phyloP scores from a whole-genome alignment of 2,329 filamentous ascomycete genomes.

The Calonectria naviculata region DNA sequence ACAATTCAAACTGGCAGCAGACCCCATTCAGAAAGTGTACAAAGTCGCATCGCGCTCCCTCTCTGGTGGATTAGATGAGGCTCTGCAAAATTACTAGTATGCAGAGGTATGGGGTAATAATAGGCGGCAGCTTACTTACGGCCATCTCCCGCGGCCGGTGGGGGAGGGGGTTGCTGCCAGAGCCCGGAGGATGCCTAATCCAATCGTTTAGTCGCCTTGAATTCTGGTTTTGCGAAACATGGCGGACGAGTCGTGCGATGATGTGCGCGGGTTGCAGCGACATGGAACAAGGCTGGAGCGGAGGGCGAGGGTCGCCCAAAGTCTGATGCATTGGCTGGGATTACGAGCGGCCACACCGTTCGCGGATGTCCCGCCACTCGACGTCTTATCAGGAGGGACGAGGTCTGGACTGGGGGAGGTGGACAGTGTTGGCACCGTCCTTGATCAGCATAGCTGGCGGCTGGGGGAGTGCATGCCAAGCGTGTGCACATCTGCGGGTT shows the following conservation, averaged over 20 bases:
- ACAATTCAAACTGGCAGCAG: too few relatives aligned
- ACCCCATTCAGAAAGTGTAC: background rate
- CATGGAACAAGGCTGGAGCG: conserved; percentile 4
- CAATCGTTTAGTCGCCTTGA: background rate
- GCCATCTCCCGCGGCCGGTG: background rate
- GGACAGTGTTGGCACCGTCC: background rate
- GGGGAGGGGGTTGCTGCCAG: background rate
- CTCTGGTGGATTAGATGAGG: background rate
- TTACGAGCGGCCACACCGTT: background rate
- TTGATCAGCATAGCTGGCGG: background rate
- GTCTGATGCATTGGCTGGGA: background rate
- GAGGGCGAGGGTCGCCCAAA: background rate
- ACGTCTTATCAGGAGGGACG: background rate
- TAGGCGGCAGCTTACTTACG: background rate
- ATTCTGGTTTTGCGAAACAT: background rate
- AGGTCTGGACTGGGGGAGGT: background rate
- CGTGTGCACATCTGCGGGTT: background rate
- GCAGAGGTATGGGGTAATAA: background rate
- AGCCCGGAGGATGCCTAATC: background rate
- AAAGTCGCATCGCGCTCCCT: background rate
- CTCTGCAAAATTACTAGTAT: background rate
- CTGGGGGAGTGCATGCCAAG: background rate
- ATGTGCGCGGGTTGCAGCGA: background rate
- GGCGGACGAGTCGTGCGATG: background rate
- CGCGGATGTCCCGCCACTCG: background rate